A percentile compares a stretch with the other conserved stretches of the same genome.
These are phyloP conservation scores for Nitzschia sp. DNA, from an alignment of 108 stramenopile genomes.

Conservation along the genomic window DNA sequence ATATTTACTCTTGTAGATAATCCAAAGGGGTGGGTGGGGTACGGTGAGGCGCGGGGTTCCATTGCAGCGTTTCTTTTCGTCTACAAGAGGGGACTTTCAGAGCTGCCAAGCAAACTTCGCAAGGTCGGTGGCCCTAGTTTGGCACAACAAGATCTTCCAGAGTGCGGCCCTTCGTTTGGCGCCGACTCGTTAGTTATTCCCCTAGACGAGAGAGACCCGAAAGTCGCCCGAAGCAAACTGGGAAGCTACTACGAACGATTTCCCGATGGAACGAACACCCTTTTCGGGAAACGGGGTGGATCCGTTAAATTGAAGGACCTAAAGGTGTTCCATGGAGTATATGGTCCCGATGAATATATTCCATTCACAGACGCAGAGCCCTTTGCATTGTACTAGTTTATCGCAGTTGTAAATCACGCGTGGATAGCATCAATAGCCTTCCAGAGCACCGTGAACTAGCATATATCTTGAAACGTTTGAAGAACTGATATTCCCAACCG, in stretches of 20 bases:
- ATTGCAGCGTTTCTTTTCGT: slow-evolving; percentile 87
- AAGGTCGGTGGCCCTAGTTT: slow-evolving; percentile 85
- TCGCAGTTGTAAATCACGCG: neutral
- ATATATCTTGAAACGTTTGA: no score
- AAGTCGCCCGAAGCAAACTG: slow-evolving; percentile 71
- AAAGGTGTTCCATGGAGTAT: slow-evolving; percentile 80
- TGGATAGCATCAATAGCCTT: neutral
- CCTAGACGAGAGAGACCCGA: slow-evolving; percentile 47
- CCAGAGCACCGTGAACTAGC: no score
- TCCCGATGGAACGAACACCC: slow-evolving; percentile 65
- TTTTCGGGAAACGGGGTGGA: slow-evolving; percentile 67
- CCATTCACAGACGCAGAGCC: slow-evolving; percentile 91
- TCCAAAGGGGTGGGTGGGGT: slow-evolving; percentile 73
- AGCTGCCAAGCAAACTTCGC: slow-evolving; percentile 60
- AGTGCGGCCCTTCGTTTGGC: slow-evolving; percentile 77
- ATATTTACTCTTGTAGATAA: slow-evolving; percentile 7
- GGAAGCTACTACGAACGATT: slow-evolving; percentile 83
- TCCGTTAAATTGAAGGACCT: slow-evolving; percentile 62
- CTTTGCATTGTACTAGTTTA: slow-evolving; percentile 78
- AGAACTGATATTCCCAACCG: no score
- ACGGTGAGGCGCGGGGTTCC: slow-evolving; percentile 80
- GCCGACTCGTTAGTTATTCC: slow-evolving; percentile 81
- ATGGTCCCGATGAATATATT: slow-evolving; percentile 72
- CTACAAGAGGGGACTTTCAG: slow-evolving; percentile 29
- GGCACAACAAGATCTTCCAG: slow-evolving; percentile 50